phyloP scores from a whole-genome alignment of 2,329 filamentous ascomycete species.

The Hirsutella minnesotensis region DNA sequence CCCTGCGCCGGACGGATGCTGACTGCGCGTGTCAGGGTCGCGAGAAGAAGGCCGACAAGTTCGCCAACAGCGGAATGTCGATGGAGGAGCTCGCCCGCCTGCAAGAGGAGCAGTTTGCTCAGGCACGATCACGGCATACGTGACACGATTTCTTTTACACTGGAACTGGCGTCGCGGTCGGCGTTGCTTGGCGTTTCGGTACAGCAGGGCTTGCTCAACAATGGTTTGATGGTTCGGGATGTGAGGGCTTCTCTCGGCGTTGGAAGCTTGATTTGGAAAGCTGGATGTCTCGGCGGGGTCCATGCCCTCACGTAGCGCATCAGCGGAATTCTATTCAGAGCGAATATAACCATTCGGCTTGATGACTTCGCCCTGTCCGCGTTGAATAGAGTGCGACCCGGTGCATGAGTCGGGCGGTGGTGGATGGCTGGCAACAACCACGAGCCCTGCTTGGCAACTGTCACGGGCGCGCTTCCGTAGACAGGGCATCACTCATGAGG shows the following conservation, averaged over 20 bases:
- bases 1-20: not conserved
- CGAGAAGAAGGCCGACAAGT: constrained; percentile 95
- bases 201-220: not conserved
- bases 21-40: constrained; percentile 49
- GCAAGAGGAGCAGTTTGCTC: constrained; percentile 85
- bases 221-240: not conserved
- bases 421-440: no score
- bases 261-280: not conserved
- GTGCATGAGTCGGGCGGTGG: no score
- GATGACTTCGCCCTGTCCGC: no score
- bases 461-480: no score
- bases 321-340: no score
- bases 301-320: no score
- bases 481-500: no score
- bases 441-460: no score
- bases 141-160: constrained; percentile 2
- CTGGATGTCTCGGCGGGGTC: no score
- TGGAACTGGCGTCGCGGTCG: constrained; percentile 12
- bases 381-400: no score
- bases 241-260: not conserved
- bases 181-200: constrained; percentile 24
- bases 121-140: constrained; percentile 38
- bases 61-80: constrained; percentile 85
- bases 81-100: constrained; percentile 81
- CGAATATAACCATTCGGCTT: no score